Percentiles rank a stretch among this genome's conserved stretches.
Conservation (phyloP, 2,329 filamentous ascomycete genomes). For the Clonostachys chloroleuca region DNA sequence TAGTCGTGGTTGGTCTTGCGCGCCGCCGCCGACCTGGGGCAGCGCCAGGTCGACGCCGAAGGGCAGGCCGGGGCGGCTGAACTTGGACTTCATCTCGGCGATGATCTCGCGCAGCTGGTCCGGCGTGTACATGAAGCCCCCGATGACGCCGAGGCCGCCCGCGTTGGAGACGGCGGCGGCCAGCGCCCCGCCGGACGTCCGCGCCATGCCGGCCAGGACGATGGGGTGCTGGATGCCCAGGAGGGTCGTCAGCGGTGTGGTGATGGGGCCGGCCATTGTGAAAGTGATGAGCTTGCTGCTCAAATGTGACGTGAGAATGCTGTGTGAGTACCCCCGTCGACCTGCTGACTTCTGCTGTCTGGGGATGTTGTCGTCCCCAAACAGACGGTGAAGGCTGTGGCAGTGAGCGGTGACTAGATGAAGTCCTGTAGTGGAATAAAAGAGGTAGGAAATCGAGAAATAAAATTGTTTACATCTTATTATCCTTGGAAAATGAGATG, state of each 20-base stretch:
- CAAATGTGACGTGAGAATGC: too few species aligned
- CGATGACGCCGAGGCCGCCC: conserved; percentile 75
- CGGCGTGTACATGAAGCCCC: conserved; percentile 69
- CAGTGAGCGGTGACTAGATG: too few species aligned
- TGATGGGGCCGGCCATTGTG: conserved; percentile 50
- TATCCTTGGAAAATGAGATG: too few species aligned
- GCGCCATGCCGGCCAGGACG: conserved; percentile 90
- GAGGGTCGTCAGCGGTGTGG: conserved; percentile 73
- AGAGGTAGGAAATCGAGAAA: too few species aligned
- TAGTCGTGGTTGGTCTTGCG: conserved; percentile 95
- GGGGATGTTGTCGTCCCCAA: too few species aligned
- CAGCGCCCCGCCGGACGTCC: conserved; percentile 71
- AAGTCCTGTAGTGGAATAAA: too few species aligned
- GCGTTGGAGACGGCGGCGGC: conserved; percentile 87
- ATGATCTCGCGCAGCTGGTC: conserved; percentile 75
- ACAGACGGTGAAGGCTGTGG: too few species aligned
- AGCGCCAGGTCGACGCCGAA: conserved; percentile 92
- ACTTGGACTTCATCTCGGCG: conserved; percentile 75
- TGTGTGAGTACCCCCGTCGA: too few species aligned
- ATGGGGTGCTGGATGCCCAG: conserved; percentile 85
- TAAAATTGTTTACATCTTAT: too few species aligned
- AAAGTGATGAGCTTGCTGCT: background rate
- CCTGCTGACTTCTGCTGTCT: too few species aligned
- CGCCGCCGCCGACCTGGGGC: conserved; percentile 79
- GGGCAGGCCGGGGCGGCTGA: conserved; percentile 63